phyloP scores from a whole-genome alignment of 2,329 filamentous ascomycete genomes.

The Cercospora brassicicola region DNA sequence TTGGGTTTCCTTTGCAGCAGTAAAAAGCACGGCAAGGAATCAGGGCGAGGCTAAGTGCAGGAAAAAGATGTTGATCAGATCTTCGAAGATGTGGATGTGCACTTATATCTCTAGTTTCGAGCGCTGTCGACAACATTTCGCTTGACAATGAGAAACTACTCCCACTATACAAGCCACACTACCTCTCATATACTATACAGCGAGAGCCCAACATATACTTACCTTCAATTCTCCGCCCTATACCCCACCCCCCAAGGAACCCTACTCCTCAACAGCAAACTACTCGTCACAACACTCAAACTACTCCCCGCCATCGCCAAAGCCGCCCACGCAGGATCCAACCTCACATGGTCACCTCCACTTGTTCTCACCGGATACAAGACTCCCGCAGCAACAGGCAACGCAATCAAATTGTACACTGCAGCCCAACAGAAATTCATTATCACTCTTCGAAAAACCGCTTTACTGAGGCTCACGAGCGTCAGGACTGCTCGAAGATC shows the following conservation, averaged over 20 bases:
- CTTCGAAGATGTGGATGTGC: too few relatives aligned
- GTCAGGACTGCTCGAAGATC: not conserved
- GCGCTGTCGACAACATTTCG: not conserved
- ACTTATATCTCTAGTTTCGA: too few relatives aligned
- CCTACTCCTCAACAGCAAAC: not conserved
- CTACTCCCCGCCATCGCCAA: not conserved
- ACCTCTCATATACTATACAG: not conserved
- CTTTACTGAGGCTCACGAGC: not conserved
- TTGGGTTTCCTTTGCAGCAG: conserved; percentile 56
- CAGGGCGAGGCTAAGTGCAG: too few relatives aligned
- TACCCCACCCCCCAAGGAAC: not conserved
- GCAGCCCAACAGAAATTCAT: not conserved
- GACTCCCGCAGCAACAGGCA: not conserved
- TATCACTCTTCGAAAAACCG: not conserved
- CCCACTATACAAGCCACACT: not conserved
- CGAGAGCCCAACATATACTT: not conserved
- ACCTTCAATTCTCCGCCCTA: not conserved
- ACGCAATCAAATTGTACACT: not conserved
- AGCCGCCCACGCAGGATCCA: not conserved
- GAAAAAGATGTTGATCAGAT: too few relatives aligned
- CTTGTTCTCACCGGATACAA: not conserved
- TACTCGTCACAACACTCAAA: not conserved
- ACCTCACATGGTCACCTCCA: not conserved
- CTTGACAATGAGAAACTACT: not conserved
- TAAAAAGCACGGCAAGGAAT: not conserved